Base-by-base conservation (phyloP, 192 early-diverging fungal genomes). In the Mycoemilia scoparia region DNA sequence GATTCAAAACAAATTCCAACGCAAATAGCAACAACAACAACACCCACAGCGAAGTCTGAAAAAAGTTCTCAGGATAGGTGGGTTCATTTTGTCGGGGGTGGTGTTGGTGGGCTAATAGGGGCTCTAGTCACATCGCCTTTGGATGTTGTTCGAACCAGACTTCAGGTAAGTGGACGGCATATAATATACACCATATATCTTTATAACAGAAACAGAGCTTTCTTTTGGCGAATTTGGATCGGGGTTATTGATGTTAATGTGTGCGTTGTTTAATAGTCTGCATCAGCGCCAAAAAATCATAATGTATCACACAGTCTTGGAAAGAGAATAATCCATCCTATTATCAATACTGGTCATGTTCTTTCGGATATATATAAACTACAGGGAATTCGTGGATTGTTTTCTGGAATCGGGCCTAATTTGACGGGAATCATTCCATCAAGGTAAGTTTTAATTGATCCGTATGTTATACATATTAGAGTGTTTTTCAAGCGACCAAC, bases 401-500 rank as follows among this genome's bases (percentile, higher is more conserved):
- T 85, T 68, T 87, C 87, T 36, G 93, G 93, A n/a, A 44, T 97
- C 21, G 85, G 88, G 1, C 90, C 93, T 2, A 86, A 91, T 30
- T 41, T 97, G 15, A 66, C 85, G 10, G 93, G 90, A 15, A 84
- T 97, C 6, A 74, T 97, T 16, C 93, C 93, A n/a, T 78, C 89
- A 36, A 71, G n/a, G n/a, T n/a, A n/a, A n/a, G n/a, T n/a, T n/a
- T n/a, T n/a, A n/a, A n/a, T n/a, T n/a, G n/a, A n/a, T n/a, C n/a
- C 80, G 76, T n/a, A n/a, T n/a, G n/a, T n/a, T n/a, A n/a, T n/a
- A n/a, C n/a, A n/a, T n/a, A n/a, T n/a, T n/a, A n/a, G n/a, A n/a
- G n/a, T n/a, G n/a, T n/a, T n/a, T n/a, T n/a, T n/a, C n/a, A n/a
- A n/a, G n/a, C n/a, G n/a, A n/a, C n/a, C n/a, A n/a, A 12, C 19